Base-by-base conservation (phyloP, 768 basidiomycete genomes). In the Rhizopogon vesiculosus region DNA sequence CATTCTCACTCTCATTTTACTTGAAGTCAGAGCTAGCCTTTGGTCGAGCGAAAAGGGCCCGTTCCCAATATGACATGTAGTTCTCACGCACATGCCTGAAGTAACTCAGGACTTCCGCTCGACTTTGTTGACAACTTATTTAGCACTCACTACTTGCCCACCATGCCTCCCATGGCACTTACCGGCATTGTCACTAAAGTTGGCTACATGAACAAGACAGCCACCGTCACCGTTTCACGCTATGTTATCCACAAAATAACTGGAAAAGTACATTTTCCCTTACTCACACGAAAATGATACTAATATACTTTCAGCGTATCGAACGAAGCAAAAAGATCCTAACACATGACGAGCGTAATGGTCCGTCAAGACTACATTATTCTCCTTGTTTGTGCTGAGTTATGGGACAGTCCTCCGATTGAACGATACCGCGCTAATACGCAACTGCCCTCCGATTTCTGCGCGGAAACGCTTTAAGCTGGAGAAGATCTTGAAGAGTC, bases 131-230 rank as follows among this genome's bases (percentile, higher is more conserved):
- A 13, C 35, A 38, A 38, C 10, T 3, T 10, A 33, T 8, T 33
- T 33, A 8, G 10, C 31, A 33, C 10, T 38, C 35, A 38, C 12
- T 25, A 38, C 15, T 40, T 40, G 29, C 50, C 58, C 64, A 68
- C 59, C 7, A 91, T 91, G 89, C 86, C 89, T 38, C 89, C 91
- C 28, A 85, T 91, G 83, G 72, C 84, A 15, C 80, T 93, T 60
- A 77, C 77, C 22, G 91, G 91, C 16, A 63, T 84, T 40, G 91
- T 93, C 18, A 87, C 89, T 33, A 92, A 89, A 69, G 86, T 81
- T 19, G 90, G 91, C 8, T 82, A 77, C 61, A 93, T 93, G 90
- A 76, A 84, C 53, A 92, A 91, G 67, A 93, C 91, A 0, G 91
- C 80, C 13, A 93, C 91, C 0, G 90, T 93, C 46, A 85, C 87